These are phyloP conservation scores for Plasmodium reichenowi DNA, from an alignment of 169 alveolate genomes.

Conservation along the genomic window DNA sequence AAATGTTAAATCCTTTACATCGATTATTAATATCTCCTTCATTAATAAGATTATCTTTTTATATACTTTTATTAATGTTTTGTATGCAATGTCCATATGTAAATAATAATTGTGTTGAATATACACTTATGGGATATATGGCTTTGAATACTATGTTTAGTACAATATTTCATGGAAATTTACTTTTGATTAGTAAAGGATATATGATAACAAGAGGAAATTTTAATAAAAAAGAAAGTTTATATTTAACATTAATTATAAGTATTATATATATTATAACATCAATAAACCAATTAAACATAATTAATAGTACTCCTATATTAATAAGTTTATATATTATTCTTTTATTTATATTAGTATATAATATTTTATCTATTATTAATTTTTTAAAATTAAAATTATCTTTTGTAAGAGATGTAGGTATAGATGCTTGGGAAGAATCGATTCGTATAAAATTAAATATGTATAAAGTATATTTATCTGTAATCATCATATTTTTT, in stretches of 20 bases:
- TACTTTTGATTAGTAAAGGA: slow-evolving; percentile 69
- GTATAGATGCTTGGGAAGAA: slow-evolving; percentile 59
- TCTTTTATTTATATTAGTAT: slow-evolving; percentile 16
- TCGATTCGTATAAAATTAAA: slow-evolving; percentile 19
- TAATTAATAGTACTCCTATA: slow-evolving; percentile 7
- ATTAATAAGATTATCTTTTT: slow-evolving; percentile 38
- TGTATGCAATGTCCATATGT: slow-evolving; percentile 25
- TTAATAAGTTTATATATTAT: slow-evolving; percentile 22
- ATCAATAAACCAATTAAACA: slow-evolving; percentile 41
- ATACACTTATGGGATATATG: slow-evolving; percentile 47
- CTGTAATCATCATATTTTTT: slow-evolving; percentile 24
- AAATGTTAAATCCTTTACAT: slow-evolving; percentile 57
- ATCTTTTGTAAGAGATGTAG: slow-evolving; percentile 49
- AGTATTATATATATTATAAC: slow-evolving; percentile 43
- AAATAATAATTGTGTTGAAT: slow-evolving; percentile 31
- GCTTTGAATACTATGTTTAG: slow-evolving; percentile 66
- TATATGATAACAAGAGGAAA: slow-evolving; percentile 72
- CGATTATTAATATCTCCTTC: slow-evolving; percentile 63
- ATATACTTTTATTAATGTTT: slow-evolving; percentile 40
- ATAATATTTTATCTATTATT: slow-evolving; percentile 37
- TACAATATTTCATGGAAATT: slow-evolving; percentile 61
- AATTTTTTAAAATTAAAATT: slow-evolving; percentile 56
- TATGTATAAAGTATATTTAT: slow-evolving; percentile 55
- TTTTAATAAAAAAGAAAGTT: slow-evolving; percentile 47
- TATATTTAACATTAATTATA: slow-evolving; percentile 41